Evolutionary conservation across 2,329 filamentous ascomycete genomes (phyloP).

Genomic region (Dothideomycetes sp.): DNA sequence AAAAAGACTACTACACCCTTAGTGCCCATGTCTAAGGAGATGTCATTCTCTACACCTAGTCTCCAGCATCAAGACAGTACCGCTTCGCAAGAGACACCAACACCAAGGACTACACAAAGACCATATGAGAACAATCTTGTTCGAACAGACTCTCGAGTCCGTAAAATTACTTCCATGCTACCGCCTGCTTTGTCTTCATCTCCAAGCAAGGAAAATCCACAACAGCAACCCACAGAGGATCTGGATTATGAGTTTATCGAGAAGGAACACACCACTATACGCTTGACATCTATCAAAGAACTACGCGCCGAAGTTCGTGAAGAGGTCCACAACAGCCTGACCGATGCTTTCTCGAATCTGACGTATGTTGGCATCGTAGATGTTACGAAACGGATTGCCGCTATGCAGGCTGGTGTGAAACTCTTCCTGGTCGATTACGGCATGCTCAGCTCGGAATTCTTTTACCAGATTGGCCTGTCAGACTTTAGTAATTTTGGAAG

Average conservation of each 20-base stretch:
- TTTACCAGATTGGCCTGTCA: constrained; percentile 89
- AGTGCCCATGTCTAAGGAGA: constrained; percentile 20
- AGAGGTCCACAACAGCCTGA: constrained; percentile 73
- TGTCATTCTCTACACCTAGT: constrained; percentile 13
- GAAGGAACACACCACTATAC: constrained; percentile 59
- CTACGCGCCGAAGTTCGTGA: constrained; percentile 74
- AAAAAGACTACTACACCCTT: constrained; percentile 35
- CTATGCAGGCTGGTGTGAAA: constrained; percentile 86
- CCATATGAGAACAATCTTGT: constrained; percentile 81
- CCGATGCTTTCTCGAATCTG: constrained; percentile 76
- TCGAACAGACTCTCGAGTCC: constrained; percentile 75
- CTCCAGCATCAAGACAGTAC: constrained; percentile 32
- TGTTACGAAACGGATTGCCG: constrained; percentile 73
- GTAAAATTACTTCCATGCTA: constrained; percentile 97
- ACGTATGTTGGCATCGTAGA: constrained; percentile 94
- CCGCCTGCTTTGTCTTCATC: constrained; percentile 41
- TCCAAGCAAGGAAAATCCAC: constrained; percentile 23
- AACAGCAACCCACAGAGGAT: constrained; percentile 34
- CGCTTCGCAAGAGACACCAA: constrained; percentile 24
- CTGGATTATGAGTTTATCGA: constrained; percentile 64
- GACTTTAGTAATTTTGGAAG: constrained; percentile 92
- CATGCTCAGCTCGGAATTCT: constrained; percentile 73
- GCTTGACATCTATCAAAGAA: constrained; percentile 75
- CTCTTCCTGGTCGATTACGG: constrained; percentile 92
- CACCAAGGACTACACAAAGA: constrained; percentile 33